Evolutionary conservation across 345 rosid genomes (phyloP).

Genomic region (Salix udensis): DNA sequence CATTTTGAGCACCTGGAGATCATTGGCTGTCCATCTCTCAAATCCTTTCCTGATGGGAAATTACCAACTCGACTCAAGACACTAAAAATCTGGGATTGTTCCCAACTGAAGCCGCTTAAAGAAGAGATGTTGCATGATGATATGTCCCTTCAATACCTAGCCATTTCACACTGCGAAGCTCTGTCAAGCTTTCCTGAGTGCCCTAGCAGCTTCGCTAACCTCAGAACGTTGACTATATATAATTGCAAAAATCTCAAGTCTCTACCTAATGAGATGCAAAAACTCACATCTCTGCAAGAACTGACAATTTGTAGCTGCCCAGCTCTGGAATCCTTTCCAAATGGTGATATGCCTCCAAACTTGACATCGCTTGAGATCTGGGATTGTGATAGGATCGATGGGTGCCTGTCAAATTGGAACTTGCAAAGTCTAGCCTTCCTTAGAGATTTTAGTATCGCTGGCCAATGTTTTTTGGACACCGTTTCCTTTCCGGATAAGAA

Average conservation of each 20-base stretch:
- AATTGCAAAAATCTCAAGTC: slow-evolving; percentile 3
- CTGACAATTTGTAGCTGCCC: slow-evolving; percentile 8
- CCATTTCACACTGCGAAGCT: neutral
- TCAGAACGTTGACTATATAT: neutral
- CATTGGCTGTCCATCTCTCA: slow-evolving; percentile 21
- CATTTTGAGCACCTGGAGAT: slow-evolving; percentile 1
- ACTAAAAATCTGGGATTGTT: slow-evolving; percentile 4
- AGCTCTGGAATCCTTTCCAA: slow-evolving; percentile 9
- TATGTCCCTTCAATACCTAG: slow-evolving; percentile 11
- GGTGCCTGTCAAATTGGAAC: slow-evolving; percentile 19
- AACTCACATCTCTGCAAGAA: slow-evolving; percentile 12
- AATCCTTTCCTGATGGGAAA: slow-evolving; percentile 1
- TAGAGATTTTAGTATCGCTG: slow-evolving; percentile 10
- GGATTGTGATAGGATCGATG: slow-evolving; percentile 7
- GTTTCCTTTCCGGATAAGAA: neutral
- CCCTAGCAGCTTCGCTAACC: slow-evolving; percentile 1
- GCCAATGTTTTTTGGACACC: slow-evolving; percentile 1
- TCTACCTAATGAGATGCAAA: slow-evolving; percentile 10
- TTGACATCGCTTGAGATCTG: slow-evolving; percentile 6
- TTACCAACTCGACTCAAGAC: slow-evolving; percentile 11
- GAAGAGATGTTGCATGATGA: slow-evolving; percentile 9
- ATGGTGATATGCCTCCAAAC: slow-evolving; percentile 17
- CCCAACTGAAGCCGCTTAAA: slow-evolving; percentile 2
- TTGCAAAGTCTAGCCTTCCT: slow-evolving; percentile 17
- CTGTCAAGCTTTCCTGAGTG: neutral